Base-by-base conservation (phyloP, 2,329 filamentous ascomycete genomes). In the Penicillium sp. region DNA sequence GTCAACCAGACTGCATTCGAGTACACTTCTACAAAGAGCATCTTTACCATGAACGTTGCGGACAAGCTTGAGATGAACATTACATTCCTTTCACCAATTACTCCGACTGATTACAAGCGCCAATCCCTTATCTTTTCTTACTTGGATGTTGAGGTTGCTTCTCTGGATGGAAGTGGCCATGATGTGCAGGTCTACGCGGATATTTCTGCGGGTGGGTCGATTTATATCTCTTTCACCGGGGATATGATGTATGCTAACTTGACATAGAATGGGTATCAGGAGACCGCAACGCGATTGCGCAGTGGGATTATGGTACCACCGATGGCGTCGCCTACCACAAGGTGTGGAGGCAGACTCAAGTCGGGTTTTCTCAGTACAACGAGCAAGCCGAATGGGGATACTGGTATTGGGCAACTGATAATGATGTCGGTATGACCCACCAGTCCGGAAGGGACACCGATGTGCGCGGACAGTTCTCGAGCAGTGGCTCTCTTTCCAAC, bases 81-180 rank as follows among this genome's bases (percentile, higher is more conserved):
- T 46, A 88, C 83, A 0, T 92, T 91, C 63, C 68, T 90, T 40
- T 89, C 87, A 0, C 87, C 88, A 0, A 78, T 91, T 13, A 87
- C 82, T 15, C 84, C 87, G 0, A 73, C 82, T 24, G 88, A 91
- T 62, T 68, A 88, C 17, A 79, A 79, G 54, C 77, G 87, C 29
- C 87, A 90, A 65, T 90, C 87, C 6, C 74, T 90, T 37, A 77
- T 84, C 15, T 88, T 88, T 56, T 88, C 87, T 1, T 91, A 91
- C 70, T 73, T 91, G 49, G 74, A 87, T 23, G 81, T 89, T 21
- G 79, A 78, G 8, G 83, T 88, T 6, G 70, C 70, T 29, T 87
- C 87, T 1, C 63, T 83, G 2, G 88, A 91, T 68, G 85, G 84
- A 9, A 65, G 66, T 2, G 60, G 75, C 1, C 88, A 91, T 66